Conservation (phyloP, 2,329 filamentous ascomycete genomes). For the Xylariaceae sp. region DNA sequence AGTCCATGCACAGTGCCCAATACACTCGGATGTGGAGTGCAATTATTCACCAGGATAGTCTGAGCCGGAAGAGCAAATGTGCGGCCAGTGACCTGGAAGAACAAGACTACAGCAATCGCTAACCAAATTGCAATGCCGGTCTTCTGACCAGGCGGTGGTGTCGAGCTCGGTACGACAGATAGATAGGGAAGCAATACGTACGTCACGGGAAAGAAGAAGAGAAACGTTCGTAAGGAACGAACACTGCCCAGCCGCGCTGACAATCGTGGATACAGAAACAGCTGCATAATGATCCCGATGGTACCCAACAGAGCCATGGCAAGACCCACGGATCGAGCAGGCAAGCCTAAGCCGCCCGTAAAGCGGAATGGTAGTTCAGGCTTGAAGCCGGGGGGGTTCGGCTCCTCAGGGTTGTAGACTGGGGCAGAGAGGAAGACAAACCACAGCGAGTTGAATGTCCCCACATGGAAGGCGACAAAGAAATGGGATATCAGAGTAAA, state of each 20-base stretch:
- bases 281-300: conserved; percentile 71
- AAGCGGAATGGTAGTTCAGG: conserved; percentile 56
- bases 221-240: conserved; percentile 61
- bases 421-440: conserved; percentile 74
- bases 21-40: conserved; percentile 45
- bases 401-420: conserved; percentile 45
- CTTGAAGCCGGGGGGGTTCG: conserved; percentile 28
- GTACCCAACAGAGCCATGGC: conserved; percentile 73
- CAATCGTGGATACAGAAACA: conserved; percentile 66
- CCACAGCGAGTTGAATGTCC: conserved; percentile 72
- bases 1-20: conserved; percentile 47
- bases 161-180: conserved; percentile 55
- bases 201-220: conserved; percentile 66
- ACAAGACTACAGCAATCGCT: conserved; percentile 58
- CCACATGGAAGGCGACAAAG: conserved; percentile 68
- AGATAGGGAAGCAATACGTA: conserved; percentile 70
- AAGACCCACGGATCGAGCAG: conserved; percentile 66
- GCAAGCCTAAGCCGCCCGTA: conserved; percentile 71
- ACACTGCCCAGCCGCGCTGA: conserved; percentile 66
- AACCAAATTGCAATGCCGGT: conserved; percentile 59
- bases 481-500: conserved; percentile 61
- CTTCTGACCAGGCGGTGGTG: conserved; percentile 47
- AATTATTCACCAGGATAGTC: conserved; percentile 46
- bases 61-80: conserved; percentile 55
- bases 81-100: conserved; percentile 61